phyloP scores from a whole-genome alignment of 495 filamentous ascomycete genomes.

The Penicillium argentinense region DNA sequence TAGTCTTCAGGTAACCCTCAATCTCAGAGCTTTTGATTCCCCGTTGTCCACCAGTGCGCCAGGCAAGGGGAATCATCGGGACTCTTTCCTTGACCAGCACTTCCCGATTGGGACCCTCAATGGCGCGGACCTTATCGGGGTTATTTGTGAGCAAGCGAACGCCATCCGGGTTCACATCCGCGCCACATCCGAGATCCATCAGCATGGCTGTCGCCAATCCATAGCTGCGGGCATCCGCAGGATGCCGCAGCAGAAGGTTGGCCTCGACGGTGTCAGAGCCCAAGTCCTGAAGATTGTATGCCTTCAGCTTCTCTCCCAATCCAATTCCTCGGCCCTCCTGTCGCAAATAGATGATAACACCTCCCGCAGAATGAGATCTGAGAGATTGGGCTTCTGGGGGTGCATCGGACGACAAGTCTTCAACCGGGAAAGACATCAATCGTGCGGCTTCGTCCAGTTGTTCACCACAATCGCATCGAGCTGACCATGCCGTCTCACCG shows the following conservation, averaged over 20 bases:
- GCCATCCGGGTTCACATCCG: conserved; percentile 57
- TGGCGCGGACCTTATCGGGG: conserved; percentile 91
- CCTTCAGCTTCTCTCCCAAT: conserved; percentile 91
- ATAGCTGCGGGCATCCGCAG: conserved; percentile 91
- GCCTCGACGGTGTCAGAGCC: conserved; percentile 96
- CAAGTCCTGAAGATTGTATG: conserved; percentile 95
- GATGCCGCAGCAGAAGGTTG: conserved; percentile 86
- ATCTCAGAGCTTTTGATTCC: conserved; percentile 87
- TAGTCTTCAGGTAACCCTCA: conserved; percentile 89
- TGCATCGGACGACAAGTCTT: conserved; percentile 35
- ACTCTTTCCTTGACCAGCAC: conserved; percentile 86
- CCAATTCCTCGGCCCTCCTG: conserved; percentile 97
- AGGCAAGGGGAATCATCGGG: conserved; percentile 93
- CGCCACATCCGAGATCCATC: conserved; percentile 72
- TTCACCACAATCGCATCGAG: conserved; percentile 95
- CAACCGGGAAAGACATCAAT: conserved; percentile 79
- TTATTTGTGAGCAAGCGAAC: conserved; percentile 94
- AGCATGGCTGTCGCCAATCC: conserved; percentile 94
- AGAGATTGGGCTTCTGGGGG: conserved; percentile 40
- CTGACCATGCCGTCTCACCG: conserved; percentile 96
- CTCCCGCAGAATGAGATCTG: conserved; percentile 60
- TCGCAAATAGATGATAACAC: conserved; percentile 90
- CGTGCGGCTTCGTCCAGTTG: conserved; percentile 95
- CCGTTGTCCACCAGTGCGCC: conserved; percentile 75
- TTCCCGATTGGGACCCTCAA: conserved; percentile 88